Evolutionary conservation across 345 rosid species (phyloP).

Genomic region (Populus davidiana): DNA sequence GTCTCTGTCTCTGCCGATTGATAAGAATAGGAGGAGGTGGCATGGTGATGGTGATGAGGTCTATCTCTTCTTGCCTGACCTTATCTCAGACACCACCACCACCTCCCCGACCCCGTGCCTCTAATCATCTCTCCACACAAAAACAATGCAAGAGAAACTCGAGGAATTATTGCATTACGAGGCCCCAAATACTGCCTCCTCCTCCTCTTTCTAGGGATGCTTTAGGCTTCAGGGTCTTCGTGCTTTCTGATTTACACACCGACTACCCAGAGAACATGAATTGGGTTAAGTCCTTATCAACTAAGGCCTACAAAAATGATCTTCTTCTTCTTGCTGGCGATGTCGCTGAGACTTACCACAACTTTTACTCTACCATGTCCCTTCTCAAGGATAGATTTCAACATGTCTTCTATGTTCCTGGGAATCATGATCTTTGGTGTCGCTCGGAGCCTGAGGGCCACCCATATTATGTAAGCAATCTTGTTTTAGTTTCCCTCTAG

Average conservation of each 20-base stretch:
- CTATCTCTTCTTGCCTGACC: conserved; percentile 22
- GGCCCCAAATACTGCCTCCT: conserved; percentile 26
- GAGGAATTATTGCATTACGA: conserved; percentile 15
- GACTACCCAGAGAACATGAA: conserved; percentile 57
- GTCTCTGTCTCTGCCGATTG: too few relatives aligned
- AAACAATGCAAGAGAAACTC: conserved; percentile 8
- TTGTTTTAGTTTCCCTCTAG: not conserved
- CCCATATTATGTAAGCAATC: conserved; percentile 35
- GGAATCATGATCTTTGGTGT: conserved; percentile 71
- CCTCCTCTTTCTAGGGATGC: conserved; percentile 9
- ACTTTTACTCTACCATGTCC: conserved; percentile 51
- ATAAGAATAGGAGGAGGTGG: too few relatives aligned
- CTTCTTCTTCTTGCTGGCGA: conserved; percentile 56
- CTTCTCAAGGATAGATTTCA: conserved; percentile 52
- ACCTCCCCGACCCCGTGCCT: not conserved
- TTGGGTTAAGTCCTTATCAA: conserved; percentile 51
- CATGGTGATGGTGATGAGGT: too few relatives aligned
- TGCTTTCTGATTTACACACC: conserved; percentile 59
- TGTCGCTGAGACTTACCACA: conserved; percentile 51
- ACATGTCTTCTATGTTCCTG: conserved; percentile 55
- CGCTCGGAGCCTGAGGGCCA: conserved; percentile 32
- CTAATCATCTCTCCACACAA: conserved; percentile 2
- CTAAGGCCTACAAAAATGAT: conserved; percentile 21
- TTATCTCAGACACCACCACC: conserved; percentile 14
- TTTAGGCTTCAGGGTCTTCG: conserved; percentile 41